phyloP scores from a whole-genome alignment of 495 filamentous ascomycete genomes.

The Cercophora samala region DNA sequence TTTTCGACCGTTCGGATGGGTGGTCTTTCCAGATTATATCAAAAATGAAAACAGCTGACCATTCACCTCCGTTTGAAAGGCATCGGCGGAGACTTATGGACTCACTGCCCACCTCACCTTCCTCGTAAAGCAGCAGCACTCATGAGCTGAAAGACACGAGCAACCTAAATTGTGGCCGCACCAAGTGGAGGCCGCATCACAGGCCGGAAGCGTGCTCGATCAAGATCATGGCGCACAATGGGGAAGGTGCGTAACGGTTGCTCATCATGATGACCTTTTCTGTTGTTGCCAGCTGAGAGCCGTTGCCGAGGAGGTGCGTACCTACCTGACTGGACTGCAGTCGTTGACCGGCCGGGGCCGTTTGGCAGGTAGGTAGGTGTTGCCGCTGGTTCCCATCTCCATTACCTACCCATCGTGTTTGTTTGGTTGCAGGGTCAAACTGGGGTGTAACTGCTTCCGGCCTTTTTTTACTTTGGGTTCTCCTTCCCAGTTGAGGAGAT shows the following conservation, averaged over 20 bases:
- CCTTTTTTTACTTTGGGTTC: background rate
- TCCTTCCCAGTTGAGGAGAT: background rate
- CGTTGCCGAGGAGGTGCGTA: too few relatives aligned
- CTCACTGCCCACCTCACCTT: background rate
- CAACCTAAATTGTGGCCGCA: too few relatives aligned
- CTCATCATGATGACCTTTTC: background rate
- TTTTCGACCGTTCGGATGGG: background rate
- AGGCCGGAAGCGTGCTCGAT: background rate
- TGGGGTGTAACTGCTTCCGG: background rate
- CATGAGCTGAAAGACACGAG: background rate
- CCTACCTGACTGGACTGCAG: too few relatives aligned
- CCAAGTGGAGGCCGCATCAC: too few relatives aligned
- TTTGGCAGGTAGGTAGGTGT: background rate
- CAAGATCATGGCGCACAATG: background rate
- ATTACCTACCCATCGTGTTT: background rate
- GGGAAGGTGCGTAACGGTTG: background rate
- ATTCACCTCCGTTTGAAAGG: background rate
- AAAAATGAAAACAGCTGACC: background rate
- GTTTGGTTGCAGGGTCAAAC: constrained; percentile 1
- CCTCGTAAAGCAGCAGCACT: too few relatives aligned
- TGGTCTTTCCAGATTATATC: background rate
- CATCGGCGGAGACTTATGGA: background rate
- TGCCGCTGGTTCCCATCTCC: background rate
- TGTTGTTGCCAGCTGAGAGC: background rate
- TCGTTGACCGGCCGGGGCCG: too few relatives aligned